Evolutionary conservation across 441 rosid genomes (phyloP), one percentile per base, ranked within the genome.

Genomic region (Bocquillonia castaneifolia): DNA sequence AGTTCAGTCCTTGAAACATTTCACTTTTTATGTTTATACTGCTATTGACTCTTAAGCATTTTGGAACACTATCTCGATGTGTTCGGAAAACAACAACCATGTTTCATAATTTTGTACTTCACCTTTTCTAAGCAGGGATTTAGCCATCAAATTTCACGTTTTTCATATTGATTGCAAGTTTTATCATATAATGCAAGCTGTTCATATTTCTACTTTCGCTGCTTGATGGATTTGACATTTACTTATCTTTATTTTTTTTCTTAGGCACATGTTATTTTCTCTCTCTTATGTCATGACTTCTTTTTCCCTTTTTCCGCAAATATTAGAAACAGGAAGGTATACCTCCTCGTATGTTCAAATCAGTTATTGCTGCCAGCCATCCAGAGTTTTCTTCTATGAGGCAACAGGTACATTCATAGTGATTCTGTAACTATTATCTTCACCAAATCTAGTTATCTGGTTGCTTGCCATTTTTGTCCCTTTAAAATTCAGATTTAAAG

Each of bases 271-370:
- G 5, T 31, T 18, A 59, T 65, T 23, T 44, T 45, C 23, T 25
- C 36, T 45, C 22, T 34, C 40, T 23, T 18, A 34, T 44, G 40
- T 6, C n/a, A 32, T 48, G 53, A 12, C 32, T 25, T 9, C 57
- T 32, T 60, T 64, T 23, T 28, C 67, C 42, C 57, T n/a, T 58
- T 70, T 25, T 77, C 53, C 64, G 59, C 48, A 74, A 72, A 73
- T 75, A 62, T 75, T 72, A 89, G 97, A 86, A 82, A 80, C 99
- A 94, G 78, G 89, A 89, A 80, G 99, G 99, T 55, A 83, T 91
- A 78, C 90, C 87, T n/a, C 97, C 97, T 77, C 97, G 88, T 14
- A 91, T 90, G 99, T 88, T 94, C 84, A 91, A 94, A 79, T 77
- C 93, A 17, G 89, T 94, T 63, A 86, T 94, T 77, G 96, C 97